A percentile compares a stretch with the other conserved stretches of the same genome.
These are phyloP conservation scores for Teunomyces gatunensis DNA, from an alignment of 805 yeast species.

Conservation along the genomic window DNA sequence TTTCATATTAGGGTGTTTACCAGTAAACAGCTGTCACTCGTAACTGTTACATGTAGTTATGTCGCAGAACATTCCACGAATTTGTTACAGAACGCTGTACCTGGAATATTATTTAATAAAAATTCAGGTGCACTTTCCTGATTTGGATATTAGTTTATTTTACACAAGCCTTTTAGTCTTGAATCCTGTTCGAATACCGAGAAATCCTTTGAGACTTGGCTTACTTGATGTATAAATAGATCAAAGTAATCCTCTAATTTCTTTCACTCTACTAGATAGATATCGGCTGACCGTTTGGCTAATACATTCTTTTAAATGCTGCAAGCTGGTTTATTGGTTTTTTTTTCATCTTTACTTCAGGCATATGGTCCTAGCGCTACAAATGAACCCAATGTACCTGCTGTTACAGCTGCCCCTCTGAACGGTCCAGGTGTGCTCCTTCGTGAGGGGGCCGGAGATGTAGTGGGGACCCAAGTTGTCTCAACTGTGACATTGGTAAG, in stretches of 20 bases:
- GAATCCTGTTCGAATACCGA: neutral
- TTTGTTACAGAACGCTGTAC: neutral
- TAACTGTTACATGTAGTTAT: neutral
- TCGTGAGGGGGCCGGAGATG: neutral
- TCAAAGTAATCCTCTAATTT: neutral
- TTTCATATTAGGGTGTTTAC: neutral
- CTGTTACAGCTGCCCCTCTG: neutral
- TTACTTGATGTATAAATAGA: neutral
- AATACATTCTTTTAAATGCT: neutral
- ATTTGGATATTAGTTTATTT: neutral
- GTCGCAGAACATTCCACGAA: neutral
- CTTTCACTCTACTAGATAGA: neutral
- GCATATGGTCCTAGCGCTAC: neutral
- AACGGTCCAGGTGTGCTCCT: neutral
- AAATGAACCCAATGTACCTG: neutral
- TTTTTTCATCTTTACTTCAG: neutral
- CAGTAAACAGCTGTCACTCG: too few species aligned
- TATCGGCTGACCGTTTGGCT: neutral
- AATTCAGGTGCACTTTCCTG: slow-evolving; percentile 1
- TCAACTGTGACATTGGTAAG: neutral
- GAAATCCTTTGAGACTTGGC: neutral
- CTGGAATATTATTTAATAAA: neutral
- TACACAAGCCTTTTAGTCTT: neutral
- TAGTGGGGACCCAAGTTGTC: neutral
- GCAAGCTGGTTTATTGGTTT: slow-evolving; percentile 1